Percentiles rank a stretch among this genome's conserved stretches.
Evolutionary conservation across 1,139 yeast species (phyloP).

Genomic region (Hyphopichia wangnamkhiaoensis): DNA sequence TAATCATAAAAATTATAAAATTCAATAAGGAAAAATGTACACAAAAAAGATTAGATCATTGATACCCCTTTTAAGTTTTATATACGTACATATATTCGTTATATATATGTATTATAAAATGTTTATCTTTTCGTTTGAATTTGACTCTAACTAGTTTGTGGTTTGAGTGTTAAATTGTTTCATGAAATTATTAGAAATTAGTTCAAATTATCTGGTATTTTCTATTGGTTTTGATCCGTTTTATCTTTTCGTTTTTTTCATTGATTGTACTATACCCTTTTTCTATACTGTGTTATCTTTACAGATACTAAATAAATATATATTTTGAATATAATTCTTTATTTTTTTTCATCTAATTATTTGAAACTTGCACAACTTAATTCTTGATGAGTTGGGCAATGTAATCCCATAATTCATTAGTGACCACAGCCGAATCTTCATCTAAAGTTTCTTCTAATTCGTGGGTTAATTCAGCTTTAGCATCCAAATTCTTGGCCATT

Average conservation of each 20-base stretch:
- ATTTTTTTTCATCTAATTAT: no score
- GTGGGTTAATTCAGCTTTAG: slow-evolving; percentile 31
- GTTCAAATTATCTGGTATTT: no score
- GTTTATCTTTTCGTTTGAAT: no score
- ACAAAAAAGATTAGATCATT: no score
- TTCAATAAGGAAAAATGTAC: no score
- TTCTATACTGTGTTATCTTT: neutral
- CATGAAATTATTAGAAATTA: no score
- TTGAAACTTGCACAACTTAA: neutral
- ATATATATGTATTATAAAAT: no score
- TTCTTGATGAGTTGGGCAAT: slow-evolving; percentile 17
- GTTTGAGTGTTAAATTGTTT: no score
- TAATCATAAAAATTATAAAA: no score
- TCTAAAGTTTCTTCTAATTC: slow-evolving; percentile 57
- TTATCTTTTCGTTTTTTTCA: neutral
- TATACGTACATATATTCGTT: no score
- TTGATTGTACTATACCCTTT: neutral
- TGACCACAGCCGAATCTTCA: slow-evolving; percentile 53
- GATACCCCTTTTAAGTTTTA: no score
- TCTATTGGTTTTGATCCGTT: neutral
- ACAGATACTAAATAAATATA: neutral
- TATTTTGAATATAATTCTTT: neutral
- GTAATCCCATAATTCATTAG: slow-evolving; percentile 36
- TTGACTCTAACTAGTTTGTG: no score
- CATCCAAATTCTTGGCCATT: slow-evolving; percentile 25